Percentiles rank a stretch among this genome's conserved stretches.
These are phyloP conservation scores for Hyphopichia khmerensis DNA, from an alignment of 1,139 yeast genomes.

Conservation along the genomic window DNA sequence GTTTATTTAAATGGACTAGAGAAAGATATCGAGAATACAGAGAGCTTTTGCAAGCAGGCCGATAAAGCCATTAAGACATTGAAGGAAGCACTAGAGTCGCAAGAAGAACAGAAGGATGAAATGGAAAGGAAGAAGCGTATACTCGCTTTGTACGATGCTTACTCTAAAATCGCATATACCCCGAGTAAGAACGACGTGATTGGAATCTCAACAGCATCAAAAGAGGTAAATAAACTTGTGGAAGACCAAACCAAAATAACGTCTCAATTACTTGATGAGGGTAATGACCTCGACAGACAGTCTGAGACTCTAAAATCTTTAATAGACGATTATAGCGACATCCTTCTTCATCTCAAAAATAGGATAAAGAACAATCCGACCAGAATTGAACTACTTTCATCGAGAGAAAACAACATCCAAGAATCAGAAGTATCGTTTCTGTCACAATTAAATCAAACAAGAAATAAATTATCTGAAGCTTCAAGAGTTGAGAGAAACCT, in stretches of 20 bases:
- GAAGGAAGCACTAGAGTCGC: neutral
- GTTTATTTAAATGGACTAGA: constrained; percentile 25
- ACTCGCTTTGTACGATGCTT: constrained; percentile 29
- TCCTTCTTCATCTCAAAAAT: constrained; percentile 5
- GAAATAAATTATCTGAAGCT: constrained; percentile 10
- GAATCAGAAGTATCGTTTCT: constrained; percentile 4
- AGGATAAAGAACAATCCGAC: constrained; percentile 2
- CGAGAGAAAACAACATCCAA: neutral
- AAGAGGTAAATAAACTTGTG: constrained; percentile 16
- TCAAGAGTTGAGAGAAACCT: constrained; percentile 12
- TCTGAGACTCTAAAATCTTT: neutral
- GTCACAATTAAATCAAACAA: constrained; percentile 4
- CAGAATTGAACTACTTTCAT: neutral
- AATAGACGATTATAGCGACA: constrained; percentile 6
- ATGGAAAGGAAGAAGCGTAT: constrained; percentile 13
- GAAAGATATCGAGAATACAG: constrained; percentile 28
- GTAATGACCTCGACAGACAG: constrained; percentile 7
- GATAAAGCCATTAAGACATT: constrained; percentile 19
- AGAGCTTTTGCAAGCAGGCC: constrained; percentile 28
- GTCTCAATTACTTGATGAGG: constrained; percentile 7
- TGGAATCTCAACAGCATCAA: constrained; percentile 34
- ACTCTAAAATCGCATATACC: constrained; percentile 28
- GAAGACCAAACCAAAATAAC: constrained; percentile 15
- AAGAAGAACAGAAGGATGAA: constrained; percentile 6
- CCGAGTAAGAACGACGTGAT: constrained; percentile 40